Base-by-base conservation (phyloP, 2,329 filamentous ascomycete genomes). In the Dactylellina parvicollis region DNA sequence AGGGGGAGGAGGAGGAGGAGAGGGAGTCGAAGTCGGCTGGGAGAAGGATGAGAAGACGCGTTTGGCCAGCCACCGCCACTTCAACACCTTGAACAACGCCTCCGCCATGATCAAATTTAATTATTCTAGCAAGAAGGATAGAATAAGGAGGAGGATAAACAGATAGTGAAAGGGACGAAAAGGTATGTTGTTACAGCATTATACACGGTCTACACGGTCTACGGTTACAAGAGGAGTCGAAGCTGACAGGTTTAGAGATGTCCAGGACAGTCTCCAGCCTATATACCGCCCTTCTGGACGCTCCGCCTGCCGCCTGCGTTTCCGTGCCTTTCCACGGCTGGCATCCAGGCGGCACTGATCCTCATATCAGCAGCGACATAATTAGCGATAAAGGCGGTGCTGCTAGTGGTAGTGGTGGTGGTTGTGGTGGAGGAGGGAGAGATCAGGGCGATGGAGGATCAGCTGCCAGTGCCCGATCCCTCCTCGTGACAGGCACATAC, bases 61-160 rank as follows among this genome's bases (percentile, higher is more conserved):
- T 73, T 73, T 73, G 69, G 69, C 69, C 69, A 73, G 69, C 69
- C 69, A 73, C 60, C 69, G 69, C 69, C 69, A 73, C 60, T 73
- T 73, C 69, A 73, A 73, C 69, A 60, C 69, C 42, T 60, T 61
- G 28, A 60, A 49, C 46, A 66, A 3, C 54, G 55, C 60, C 46
- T 66, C 69, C 36, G 66, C 66, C 66, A 71, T 70, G 10, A 44
- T 22, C 10, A 42, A 10, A 4, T 42, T 3, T 12, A 32, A 50
- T 3, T 12, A 16, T 28, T n/a, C 8, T 28, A 34, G 18, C 14
- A 34, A 24, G 12, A 18, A 12, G 8, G 10, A 22, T 12, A 24
- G 18, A 12, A 36, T n/a, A 49, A 22, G 12, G 16, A 38, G 18
- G 24, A 22, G 20, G 7, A 30, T 49, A 47, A 16, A 22, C 24